Evolutionary conservation across 768 basidiomycete species (phyloP).

Genomic region (Agaricus blazei): DNA sequence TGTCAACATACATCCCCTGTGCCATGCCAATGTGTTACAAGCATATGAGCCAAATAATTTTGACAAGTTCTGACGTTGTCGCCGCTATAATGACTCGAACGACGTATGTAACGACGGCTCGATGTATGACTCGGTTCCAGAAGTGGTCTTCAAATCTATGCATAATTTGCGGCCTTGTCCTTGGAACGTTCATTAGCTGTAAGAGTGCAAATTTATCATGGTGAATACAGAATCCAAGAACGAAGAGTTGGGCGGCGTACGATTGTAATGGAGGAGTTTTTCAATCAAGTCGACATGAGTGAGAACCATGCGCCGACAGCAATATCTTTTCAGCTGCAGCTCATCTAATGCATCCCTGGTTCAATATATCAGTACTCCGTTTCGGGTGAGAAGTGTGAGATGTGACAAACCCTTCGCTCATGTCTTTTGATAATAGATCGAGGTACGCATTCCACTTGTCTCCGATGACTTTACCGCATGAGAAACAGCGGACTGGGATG

Average conservation of each 20-base stretch:
- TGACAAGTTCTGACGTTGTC: no score
- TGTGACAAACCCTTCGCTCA: conserved; percentile 77
- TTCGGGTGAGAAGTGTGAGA: neutral
- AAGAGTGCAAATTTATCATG: neutral
- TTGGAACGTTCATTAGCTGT: conserved; percentile 48
- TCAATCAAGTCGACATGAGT: conserved; percentile 98
- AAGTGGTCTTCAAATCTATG: neutral
- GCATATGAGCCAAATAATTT: no score
- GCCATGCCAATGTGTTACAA: no score
- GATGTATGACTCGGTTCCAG: no score
- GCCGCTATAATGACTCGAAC: no score
- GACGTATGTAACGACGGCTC: no score
- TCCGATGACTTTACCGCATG: conserved; percentile 95
- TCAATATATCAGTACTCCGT: neutral
- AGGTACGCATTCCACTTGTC: conserved; percentile 94
- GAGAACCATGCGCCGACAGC: conserved; percentile 94
- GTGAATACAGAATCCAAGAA: neutral
- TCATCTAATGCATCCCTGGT: conserved; percentile 84
- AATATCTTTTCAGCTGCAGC: conserved; percentile 88
- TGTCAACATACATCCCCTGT: no score
- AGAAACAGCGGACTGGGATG: conserved; percentile 93
- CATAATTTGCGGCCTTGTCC: conserved; percentile 25
- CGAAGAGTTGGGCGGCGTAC: conserved; percentile 37
- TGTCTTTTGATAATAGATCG: conserved; percentile 72
- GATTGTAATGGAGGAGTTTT: conserved; percentile 94